phyloP scores from a whole-genome alignment of 108 stramenopile genomes.

The Cyclostephanos invisitatus region DNA sequence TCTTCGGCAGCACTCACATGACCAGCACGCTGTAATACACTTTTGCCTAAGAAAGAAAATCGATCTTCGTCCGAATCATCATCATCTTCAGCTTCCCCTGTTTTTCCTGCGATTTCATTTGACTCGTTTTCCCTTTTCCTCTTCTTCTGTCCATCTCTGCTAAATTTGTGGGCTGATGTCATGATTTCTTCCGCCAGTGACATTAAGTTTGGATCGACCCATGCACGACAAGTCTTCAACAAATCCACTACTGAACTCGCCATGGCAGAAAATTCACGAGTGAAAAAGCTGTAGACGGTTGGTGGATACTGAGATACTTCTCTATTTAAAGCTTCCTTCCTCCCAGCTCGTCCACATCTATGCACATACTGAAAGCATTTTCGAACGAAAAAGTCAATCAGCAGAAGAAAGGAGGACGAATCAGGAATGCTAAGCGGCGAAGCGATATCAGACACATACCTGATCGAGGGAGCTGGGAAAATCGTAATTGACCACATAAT shows the following conservation, averaged over 20 bases:
- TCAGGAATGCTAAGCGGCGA: neutral
- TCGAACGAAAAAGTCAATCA: slow-evolving; percentile 2
- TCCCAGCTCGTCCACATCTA: slow-evolving; percentile 68
- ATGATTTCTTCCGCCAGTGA: slow-evolving; percentile 26
- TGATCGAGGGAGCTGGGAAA: slow-evolving; percentile 89
- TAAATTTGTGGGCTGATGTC: slow-evolving; percentile 8
- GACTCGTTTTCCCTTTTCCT: slow-evolving; percentile 21
- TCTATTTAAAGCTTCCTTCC: slow-evolving; percentile 38
- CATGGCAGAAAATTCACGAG: slow-evolving; percentile 68
- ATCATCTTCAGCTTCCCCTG: slow-evolving; percentile 17
- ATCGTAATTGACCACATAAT: slow-evolving; percentile 93
- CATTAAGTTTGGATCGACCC: slow-evolving; percentile 78
- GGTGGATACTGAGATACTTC: slow-evolving; percentile 23
- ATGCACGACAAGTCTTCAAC: slow-evolving; percentile 55
- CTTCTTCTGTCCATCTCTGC: slow-evolving; percentile 1
- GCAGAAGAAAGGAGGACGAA: slow-evolving; percentile 3
- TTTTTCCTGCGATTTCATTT: slow-evolving; percentile 11
- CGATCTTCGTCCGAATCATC: slow-evolving; percentile 51
- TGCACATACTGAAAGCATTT: slow-evolving; percentile 63
- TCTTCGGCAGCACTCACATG: slow-evolving; percentile 68
- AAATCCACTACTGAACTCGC: slow-evolving; percentile 64
- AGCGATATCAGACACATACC: slow-evolving; percentile 8
- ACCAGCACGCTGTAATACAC: slow-evolving; percentile 60
- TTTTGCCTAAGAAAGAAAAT: slow-evolving; percentile 53
- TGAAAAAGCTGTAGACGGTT: slow-evolving; percentile 74